These are phyloP conservation scores for Diplodia mutila DNA, from an alignment of 2,329 filamentous ascomycete genomes.

Conservation along the genomic window DNA sequence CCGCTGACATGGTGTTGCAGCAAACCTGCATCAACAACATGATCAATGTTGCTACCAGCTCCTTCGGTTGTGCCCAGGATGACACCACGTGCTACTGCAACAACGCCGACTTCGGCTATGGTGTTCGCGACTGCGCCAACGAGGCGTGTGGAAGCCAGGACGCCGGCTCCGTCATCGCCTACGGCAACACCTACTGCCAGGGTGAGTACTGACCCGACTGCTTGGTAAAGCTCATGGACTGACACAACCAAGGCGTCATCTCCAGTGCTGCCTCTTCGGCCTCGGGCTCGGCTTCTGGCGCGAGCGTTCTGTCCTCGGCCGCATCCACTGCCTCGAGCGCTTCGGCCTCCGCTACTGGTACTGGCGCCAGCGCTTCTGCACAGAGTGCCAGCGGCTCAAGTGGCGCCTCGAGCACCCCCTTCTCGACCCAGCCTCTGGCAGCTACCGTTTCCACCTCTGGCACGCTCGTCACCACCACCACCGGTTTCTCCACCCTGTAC, in stretches of 20 bases:
- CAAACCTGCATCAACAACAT: conserved; percentile 53
- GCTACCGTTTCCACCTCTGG: conserved; percentile 25
- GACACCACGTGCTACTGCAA: conserved; percentile 51
- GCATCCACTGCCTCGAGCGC: conserved; percentile 6
- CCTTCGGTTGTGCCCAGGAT: conserved; percentile 46
- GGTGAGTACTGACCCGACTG: conserved; percentile 31
- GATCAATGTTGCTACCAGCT: conserved; percentile 42
- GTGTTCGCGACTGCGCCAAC: conserved; percentile 53
- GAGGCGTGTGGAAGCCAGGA: conserved; percentile 43
- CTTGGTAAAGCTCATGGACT: background rate
- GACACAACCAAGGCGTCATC: conserved; percentile 25
- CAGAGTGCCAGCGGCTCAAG: conserved; percentile 14
- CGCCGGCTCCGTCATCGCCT: conserved; percentile 38
- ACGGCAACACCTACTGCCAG: conserved; percentile 39
- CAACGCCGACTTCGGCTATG: conserved; percentile 50
- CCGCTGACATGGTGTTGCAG: conserved; percentile 29
- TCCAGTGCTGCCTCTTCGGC: conserved; percentile 27
- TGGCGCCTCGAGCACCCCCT: conserved; percentile 29
- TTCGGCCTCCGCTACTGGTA: background rate
- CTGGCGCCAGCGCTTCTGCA: conserved; percentile 8
- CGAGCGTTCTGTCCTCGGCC: background rate
- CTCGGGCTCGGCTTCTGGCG: conserved; percentile 10
- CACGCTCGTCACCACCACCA: conserved; percentile 33
- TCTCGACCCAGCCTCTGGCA: conserved; percentile 17
- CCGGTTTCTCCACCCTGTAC: conserved; percentile 28